phyloP scores from a whole-genome alignment of 2,329 filamentous ascomycete genomes.

The Aureobasidium sp. region DNA sequence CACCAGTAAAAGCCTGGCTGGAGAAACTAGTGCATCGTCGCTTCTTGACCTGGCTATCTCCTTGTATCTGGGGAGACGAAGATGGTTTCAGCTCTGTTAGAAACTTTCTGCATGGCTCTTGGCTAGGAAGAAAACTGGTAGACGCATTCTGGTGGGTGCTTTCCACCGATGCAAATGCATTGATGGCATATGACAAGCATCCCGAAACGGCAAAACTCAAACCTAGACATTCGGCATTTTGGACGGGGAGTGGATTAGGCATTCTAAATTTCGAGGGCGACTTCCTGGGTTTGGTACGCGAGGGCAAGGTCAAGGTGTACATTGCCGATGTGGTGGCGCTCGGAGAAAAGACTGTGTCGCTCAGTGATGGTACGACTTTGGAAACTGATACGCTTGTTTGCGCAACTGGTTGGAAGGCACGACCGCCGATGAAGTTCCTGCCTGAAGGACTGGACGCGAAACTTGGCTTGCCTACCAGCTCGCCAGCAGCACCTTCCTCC shows the following conservation, averaged over 20 bases:
- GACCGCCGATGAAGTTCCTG: conserved; percentile 35
- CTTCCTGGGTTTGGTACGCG: conserved; percentile 50
- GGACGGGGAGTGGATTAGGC: conserved; percentile 49
- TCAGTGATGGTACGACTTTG: conserved; percentile 41
- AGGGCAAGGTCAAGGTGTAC: conserved; percentile 49
- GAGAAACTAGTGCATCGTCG: conserved; percentile 62
- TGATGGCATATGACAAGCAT: conserved; percentile 40
- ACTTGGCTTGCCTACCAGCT: conserved; percentile 8
- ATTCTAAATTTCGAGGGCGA: conserved; percentile 53
- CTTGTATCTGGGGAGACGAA: conserved; percentile 62
- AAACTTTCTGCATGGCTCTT: conserved; percentile 51
- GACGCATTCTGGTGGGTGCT: conserved; percentile 51
- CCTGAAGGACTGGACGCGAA: neutral
- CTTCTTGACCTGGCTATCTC: conserved; percentile 65
- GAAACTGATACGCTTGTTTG: conserved; percentile 47
- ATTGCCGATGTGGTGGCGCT: conserved; percentile 49
- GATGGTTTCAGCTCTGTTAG: conserved; percentile 53
- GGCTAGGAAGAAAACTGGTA: conserved; percentile 49
- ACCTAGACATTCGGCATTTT: conserved; percentile 40
- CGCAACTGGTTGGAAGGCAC: conserved; percentile 51
- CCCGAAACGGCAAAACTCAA: conserved; percentile 35
- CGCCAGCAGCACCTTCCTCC: conserved; percentile 10
- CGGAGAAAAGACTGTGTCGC: conserved; percentile 38
- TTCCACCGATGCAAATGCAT: conserved; percentile 44
- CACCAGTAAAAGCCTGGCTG: conserved; percentile 59